Base-by-base conservation (phyloP, 148 eudicot species). In the Silene uniflora region DNA sequence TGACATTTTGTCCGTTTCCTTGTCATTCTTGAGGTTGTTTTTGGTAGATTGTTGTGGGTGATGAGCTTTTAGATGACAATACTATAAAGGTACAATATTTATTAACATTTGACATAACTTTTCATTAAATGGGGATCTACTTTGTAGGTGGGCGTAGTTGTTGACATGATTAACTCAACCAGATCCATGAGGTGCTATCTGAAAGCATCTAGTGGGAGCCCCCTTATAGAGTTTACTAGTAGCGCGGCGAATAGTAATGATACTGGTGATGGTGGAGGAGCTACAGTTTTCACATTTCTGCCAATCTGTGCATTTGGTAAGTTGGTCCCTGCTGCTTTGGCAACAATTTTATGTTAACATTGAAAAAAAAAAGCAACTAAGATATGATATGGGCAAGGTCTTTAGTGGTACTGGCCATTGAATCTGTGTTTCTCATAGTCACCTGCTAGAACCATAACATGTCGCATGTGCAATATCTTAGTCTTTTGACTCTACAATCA, bases 181-280 rank as follows among this genome's bases (percentile, higher is more conserved):
- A 78, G 78, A 82, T 90, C 91, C 25, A 89, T 94, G 97, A 89
- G 96, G 83, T 89, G 86, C 76, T 94, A 76, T 78, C 78, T 29
- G 11, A 87, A 82, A 80, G 84, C 87, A 59, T 52, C 79, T 76
- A 83, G 80, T 80, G 83, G 82, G 54, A 90, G 91, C 76, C 86
- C 90, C 62, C 72, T 91, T 49, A 56, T 81, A 54, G 91, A 87
- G 75, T 94, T 88, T 64, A 86, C 98, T 73, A 79, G 72, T 74
- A 76, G 52, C 63, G 69, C 86, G 24, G 87, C 80, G 25, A 83
- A 85, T 71, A 76, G 74, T 77, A 79, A 80, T 82, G 98, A 94
- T 80, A 79, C 55, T 55, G 98, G 98, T 32, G 98, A 91, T 80
- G 90, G 96, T 77, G 97, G 93, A 62, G 96, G 98, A 58, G 82